Base-by-base conservation (phyloP, 164 flowering plant species). In the Euptelea pleiosperma region DNA sequence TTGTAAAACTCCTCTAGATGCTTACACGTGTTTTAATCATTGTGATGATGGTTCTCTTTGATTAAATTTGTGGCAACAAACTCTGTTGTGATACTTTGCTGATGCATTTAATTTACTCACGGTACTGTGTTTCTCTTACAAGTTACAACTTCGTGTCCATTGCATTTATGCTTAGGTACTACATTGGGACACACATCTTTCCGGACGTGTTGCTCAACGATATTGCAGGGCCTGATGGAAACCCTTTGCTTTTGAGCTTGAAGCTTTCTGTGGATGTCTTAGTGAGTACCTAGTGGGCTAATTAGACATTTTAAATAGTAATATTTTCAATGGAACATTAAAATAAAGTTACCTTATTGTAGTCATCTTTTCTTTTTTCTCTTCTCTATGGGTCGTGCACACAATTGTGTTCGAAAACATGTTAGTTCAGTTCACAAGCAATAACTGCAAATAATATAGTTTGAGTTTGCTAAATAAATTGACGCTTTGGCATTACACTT, bases 211-310 rank as follows among this genome's bases (percentile, higher is more conserved):
- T 89, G 73, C 83, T 92, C 35, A 92, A 87, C 75, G 92, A 92
- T 70, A 89, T 87, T 64, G 86, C 98, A 49, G 98, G 98, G 11
- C 88, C 92, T 47, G 91, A 89, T 62, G 92, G 89, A 58, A 87
- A 80, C 73, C 65, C 89, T 19, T 80, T 92, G 68, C 83, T 89
- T 46, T 67, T 92, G 62, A 92, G 98, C 75, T 75, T 92, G 84
- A 92, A 92, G 78, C 98, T 92, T 63, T 54, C 98, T 42, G 87
- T 89, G 45, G 96, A 92, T 77, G 98, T 92, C 56, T 66, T 91
- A 81, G 98, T 91, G 57, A 82, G 94, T 79, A 18, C 10, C 45
- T 61, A 50, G 16, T 49, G 14, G 52, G 42, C 52, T 48, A 44
- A 24, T 47, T 8, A n/a, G 30, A 8, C 50, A 18, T 51, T 59